Base-by-base conservation (phyloP, 352 stramenopile genomes). In the Plasmopara muralis region DNA sequence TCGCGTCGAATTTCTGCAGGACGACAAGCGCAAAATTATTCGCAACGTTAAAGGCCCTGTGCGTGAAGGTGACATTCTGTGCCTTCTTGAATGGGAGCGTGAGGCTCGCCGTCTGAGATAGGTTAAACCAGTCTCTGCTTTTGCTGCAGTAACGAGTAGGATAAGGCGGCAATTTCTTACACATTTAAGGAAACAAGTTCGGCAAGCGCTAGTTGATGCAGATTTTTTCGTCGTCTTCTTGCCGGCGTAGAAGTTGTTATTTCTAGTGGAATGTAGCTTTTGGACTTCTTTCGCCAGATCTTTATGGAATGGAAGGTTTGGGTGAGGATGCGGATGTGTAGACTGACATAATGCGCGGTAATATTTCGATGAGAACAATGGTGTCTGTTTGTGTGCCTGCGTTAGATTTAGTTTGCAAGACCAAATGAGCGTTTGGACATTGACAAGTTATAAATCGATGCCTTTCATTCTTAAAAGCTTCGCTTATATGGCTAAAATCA, bases 1-100 rank as follows among this genome's bases (percentile, higher is more conserved):
- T 45, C 95, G 96, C 73, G 97, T 99, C 54, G 96, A 99, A 81
- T 99, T 99, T 81, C 89, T 99, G 65, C 95, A 99, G 77, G 93
- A 98, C 66, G 87, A 97, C 75, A 96, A 95, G 70, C 94, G 97
- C 77, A 97, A 93, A 68, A 99, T 99, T 81, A 98, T 99, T 67
- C 89, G 97, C 66, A 99, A 99, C 81, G 96, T 99, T 64, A 99
- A 99, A 88, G 97, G 96, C 73, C 96, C 96, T 47, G 95, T 99
- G 50, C 89, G 94, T 64, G 95, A 99, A 75, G 96, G 96, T 56
- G 97, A 99, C 80, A 98, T 99, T 70, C 74, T 99, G 46, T 99
- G 90, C 84, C 83, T 99, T 62, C 77, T 99, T 50, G 97, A 99
- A 77, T 99, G 96, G 96, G 97, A 99, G 85, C 93, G 97, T 76